Evolutionary conservation across 805 yeast genomes (phyloP).

Genomic region (Wickerhamomyces hampshirensis): DNA sequence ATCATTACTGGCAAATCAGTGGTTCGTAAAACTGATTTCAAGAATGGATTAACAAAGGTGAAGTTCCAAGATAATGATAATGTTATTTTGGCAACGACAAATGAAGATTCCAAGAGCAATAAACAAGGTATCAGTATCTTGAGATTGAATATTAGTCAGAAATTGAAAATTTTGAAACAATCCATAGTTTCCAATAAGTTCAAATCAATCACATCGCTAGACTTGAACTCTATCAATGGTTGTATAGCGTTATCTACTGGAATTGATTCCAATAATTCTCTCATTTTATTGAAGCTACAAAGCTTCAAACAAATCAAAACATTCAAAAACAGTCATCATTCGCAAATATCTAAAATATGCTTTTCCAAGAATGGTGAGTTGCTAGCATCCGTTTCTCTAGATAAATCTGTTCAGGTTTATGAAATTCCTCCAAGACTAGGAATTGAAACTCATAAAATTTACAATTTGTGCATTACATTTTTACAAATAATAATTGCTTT

Average conservation of each 20-base stretch:
- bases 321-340: constrained; percentile 52
- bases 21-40: constrained; percentile 30
- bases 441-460: constrained; percentile 22
- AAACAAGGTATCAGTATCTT: constrained; percentile 15
- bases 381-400: constrained; percentile 73
- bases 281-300: constrained; percentile 39
- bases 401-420: constrained; percentile 62
- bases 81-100: constrained; percentile 13
- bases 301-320: constrained; percentile 50
- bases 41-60: constrained; percentile 28
- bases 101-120: constrained; percentile 3
- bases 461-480: constrained; percentile 20
- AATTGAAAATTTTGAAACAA: constrained; percentile 15
- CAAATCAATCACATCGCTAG: constrained; percentile 44
- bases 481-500: constrained; percentile 13
- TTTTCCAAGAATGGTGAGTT: constrained; percentile 66
- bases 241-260: constrained; percentile 38
- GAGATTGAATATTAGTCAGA: constrained; percentile 14
- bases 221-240: constrained; percentile 32
- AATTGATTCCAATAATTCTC: constrained; percentile 46
- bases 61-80: constrained; percentile 27
- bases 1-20: constrained; percentile 36
- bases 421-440: constrained; percentile 49
- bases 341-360: constrained; percentile 68
- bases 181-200: constrained; percentile 18